phyloP scores from a whole-genome alignment of 1,284 basidiomycete species.

The Ganoderma meredithae region DNA sequence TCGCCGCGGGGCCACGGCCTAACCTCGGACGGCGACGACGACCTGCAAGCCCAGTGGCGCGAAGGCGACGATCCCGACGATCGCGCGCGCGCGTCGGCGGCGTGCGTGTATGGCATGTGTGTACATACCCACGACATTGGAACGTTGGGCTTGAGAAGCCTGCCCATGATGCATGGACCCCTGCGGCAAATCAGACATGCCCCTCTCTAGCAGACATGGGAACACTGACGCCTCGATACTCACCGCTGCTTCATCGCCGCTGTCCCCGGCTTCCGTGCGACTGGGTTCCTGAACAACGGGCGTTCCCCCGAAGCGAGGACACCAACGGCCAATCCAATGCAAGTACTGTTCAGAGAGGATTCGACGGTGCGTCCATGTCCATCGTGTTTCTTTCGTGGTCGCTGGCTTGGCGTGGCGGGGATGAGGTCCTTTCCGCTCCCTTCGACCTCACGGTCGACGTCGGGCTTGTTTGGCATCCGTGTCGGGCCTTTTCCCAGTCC shows the following conservation, averaged over 20 bases:
- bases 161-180: not conserved
- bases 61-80: conserved; percentile 6
- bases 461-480: not conserved
- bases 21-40: conserved; percentile 7
- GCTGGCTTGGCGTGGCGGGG: not conserved
- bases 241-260: not conserved
- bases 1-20: not conserved
- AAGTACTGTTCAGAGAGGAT: no score
- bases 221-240: not conserved
- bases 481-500: no score
- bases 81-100: not conserved
- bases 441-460: not conserved
- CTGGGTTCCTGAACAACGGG: not conserved
- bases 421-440: not conserved
- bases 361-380: not conserved
- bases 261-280: not conserved
- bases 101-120: no score
- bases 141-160: not conserved
- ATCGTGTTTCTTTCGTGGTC: not conserved
- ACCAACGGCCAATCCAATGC: no score
- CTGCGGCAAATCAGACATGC: not conserved
- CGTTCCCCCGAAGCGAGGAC: not conserved
- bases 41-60: not conserved
- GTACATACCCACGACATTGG: no score
- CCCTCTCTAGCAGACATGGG: not conserved